A percentile compares a stretch with the other conserved stretches of the same genome.
Evolutionary conservation across 2,329 filamentous ascomycete species (phyloP).

Genomic region (Fusarium hainanense): DNA sequence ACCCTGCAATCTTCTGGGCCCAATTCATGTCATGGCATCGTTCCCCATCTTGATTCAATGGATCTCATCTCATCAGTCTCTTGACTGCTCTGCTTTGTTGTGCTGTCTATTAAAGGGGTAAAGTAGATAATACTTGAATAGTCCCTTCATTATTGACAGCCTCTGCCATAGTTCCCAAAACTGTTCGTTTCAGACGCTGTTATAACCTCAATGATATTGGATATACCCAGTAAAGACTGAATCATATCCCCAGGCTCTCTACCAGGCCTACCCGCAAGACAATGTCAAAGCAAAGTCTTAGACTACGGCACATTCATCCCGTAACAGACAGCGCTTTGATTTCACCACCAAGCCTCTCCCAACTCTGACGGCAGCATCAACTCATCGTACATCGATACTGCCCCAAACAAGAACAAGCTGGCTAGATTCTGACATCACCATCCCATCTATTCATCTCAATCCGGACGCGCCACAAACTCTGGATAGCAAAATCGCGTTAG

Average conservation of each 20-base stretch:
- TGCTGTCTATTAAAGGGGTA: slow-evolving; percentile 7
- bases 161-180: background rate
- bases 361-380: slow-evolving; percentile 7
- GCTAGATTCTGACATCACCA: slow-evolving; percentile 19
- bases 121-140: background rate
- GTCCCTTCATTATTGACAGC: background rate
- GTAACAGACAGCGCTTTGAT: slow-evolving; percentile 9
- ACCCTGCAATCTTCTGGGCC: slow-evolving; percentile 12
- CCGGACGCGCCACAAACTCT: slow-evolving; percentile 34
- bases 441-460: slow-evolving; percentile 13
- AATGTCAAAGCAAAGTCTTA: background rate
- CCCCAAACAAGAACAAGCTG: background rate
- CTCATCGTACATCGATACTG: background rate
- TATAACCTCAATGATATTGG: background rate
- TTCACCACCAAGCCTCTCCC: slow-evolving; percentile 1
- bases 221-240: background rate
- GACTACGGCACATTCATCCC: background rate
- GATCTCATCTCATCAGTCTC: background rate
- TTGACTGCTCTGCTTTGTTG: background rate
- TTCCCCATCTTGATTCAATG: slow-evolving; percentile 17
- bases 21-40: slow-evolving; percentile 8
- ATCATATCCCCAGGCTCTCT: background rate
- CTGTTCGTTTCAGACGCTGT: slow-evolving; percentile 6
- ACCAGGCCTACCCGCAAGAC: background rate
- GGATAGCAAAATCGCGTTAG: background rate